Conservation (phyloP, 306 rosid species). For the Quillaja saponaria region DNA sequence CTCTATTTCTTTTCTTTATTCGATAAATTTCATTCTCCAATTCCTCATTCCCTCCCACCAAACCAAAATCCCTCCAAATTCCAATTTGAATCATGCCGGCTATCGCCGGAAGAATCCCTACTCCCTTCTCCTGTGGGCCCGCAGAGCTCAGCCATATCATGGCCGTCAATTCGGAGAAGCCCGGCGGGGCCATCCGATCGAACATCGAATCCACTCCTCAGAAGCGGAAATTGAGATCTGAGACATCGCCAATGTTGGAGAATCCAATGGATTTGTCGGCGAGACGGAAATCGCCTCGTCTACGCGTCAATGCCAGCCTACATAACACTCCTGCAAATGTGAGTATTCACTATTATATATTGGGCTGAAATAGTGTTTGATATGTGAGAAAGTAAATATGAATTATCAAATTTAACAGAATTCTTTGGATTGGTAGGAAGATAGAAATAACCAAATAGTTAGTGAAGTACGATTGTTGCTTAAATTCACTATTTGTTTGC, state of each 20-base stretch:
- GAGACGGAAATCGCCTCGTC: slow-evolving; percentile 53
- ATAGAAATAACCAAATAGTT: background rate
- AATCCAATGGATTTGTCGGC: slow-evolving; percentile 36
- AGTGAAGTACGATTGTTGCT: background rate
- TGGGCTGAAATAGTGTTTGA: too few relatives aligned
- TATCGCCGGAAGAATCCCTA: too few relatives aligned
- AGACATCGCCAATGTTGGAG: slow-evolving; percentile 27
- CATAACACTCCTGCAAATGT: slow-evolving; percentile 24
- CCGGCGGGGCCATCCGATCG: background rate
- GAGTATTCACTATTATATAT: slow-evolving; percentile 12
- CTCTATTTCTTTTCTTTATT: background rate
- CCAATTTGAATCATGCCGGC: background rate
- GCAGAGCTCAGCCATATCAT: too few relatives aligned
- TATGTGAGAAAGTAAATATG: too few relatives aligned
- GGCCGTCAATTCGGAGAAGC: background rate
- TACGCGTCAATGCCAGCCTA: slow-evolving; percentile 32
- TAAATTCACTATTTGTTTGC: slow-evolving; percentile 6
- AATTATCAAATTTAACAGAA: too few relatives aligned
- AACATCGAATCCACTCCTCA: slow-evolving; percentile 35
- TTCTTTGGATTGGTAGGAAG: background rate
- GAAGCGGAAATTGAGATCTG: slow-evolving; percentile 49
- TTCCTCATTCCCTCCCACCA: background rate
- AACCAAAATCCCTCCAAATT: background rate
- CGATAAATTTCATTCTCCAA: background rate
- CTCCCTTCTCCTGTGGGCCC: too few relatives aligned